These are phyloP conservation scores for Tetraselmis chui DNA, from an alignment of 139 green algal genomes.

Conservation along the genomic window DNA sequence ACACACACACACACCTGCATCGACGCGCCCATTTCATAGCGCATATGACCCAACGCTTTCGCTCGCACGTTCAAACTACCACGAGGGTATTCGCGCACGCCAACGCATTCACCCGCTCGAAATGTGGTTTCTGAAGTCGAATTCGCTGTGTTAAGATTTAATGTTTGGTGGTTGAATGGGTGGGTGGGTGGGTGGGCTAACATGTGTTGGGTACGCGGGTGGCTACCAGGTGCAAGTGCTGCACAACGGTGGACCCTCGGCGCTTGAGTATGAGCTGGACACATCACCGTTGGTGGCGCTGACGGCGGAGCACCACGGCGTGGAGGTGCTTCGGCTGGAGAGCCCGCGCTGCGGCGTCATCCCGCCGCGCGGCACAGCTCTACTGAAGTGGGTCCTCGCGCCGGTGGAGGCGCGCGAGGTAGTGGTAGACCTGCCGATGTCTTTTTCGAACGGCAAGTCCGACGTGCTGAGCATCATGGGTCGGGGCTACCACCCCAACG, in stretches of 20 bases:
- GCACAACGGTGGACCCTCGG: slow-evolving; percentile 37
- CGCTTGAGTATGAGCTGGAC: slow-evolving; percentile 41
- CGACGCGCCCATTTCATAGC: too few relatives aligned
- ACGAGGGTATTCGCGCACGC: too few relatives aligned
- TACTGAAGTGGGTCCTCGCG: slow-evolving; percentile 39
- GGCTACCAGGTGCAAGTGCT: slow-evolving; percentile 31
- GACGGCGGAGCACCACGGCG: slow-evolving; percentile 26
- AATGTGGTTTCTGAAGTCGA: too few relatives aligned
- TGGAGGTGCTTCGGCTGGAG: slow-evolving; percentile 34
- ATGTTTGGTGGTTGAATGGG: too few relatives aligned
- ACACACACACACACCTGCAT: too few relatives aligned
- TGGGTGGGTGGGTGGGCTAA: too few relatives aligned
- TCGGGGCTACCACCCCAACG: slow-evolving; percentile 25
- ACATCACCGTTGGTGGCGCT: slow-evolving; percentile 21
- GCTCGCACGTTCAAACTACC: too few relatives aligned
- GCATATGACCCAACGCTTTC: too few relatives aligned
- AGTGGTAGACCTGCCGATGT: neutral
- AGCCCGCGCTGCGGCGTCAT: slow-evolving; percentile 25
- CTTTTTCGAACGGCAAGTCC: neutral
- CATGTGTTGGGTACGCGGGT: too few relatives aligned
- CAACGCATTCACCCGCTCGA: too few relatives aligned
- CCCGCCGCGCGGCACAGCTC: slow-evolving; percentile 16
- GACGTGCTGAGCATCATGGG: slow-evolving; percentile 5
- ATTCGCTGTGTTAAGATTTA: too few relatives aligned
- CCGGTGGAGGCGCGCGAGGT: slow-evolving; percentile 33